Evolutionary conservation across 441 rosid species (phyloP), one percentile per base, ranked within the genome.

Genomic region (Arabidopsis lyrata): DNA sequence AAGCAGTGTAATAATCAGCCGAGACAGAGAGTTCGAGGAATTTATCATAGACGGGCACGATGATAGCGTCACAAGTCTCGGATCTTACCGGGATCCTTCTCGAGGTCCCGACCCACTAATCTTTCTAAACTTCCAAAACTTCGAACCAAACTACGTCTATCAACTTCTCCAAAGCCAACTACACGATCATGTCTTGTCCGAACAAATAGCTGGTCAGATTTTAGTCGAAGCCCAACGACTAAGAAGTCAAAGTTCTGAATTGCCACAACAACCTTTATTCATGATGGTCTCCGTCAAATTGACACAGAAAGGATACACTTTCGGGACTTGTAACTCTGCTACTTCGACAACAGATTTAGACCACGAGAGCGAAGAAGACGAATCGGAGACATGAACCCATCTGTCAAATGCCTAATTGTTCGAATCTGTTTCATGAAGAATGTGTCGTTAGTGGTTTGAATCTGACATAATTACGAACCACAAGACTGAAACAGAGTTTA

Each of bases 361-460:
- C 11, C 4, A 14, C 24, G 50, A 41, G 20, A 36, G 39, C 31
- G 2, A 8, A 3, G 8, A 8, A 57, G 44, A 57, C 16, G 42
- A 35, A n/a, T 3, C 20, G 1, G 35, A 31, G 59, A 34, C 62
- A 47, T 65, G 32, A 22, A 22, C 24, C 24, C 24, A 22, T 22
- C 16, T 59, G 66, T 31, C 39, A 60, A 16, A 14, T 22, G n/a
- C 68, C 68, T 60, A 44, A 11, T 29, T 71, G 75, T 2, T 38
- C 4, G 1, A 63, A 72, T 53, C 0, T 10, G 13, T 62, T 72
- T 41, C 76, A 72, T 41, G 62, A 31, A 41, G 15, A 32, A 0
- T 72, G 76, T 55, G 8, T 72, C 13, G 4, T 11, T 13, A 52
- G 32, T 52, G 68, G 76, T 29, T 35, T 62, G 41, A 15, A 12